Evolutionary conservation across 164 flowering plant genomes (phyloP), one percentile per base, ranked within the genome.

Genomic region (Cinnamomum chago): DNA sequence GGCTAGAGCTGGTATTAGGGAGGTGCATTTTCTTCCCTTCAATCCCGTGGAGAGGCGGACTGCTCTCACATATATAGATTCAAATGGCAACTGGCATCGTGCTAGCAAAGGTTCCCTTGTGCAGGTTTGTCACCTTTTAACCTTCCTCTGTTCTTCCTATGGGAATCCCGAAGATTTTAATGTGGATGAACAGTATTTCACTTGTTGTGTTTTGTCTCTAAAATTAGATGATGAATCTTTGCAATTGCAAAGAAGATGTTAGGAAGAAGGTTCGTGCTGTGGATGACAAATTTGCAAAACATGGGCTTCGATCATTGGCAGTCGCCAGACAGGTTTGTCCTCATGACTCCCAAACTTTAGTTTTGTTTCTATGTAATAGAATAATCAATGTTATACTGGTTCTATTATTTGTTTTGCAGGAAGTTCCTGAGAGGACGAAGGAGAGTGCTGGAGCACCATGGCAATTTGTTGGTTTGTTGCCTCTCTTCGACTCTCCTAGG

Each of bases 41-140:
- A 81, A 83, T 70, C 83, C 81, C 4, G 82, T 83, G 28, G 83
- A 83, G 62, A 81, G 81, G 77, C 72, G 85, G 58, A 83, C 85
- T 67, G 85, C 83, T 58, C 79, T 83, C 23, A 81, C 85, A 62
- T 83, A 83, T 22, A 77, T 81, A 70, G 85, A 83, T 11, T 4
- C 68, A 24, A 79, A 81, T 50, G 82, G 82, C n/a, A 81, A 24
- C 52, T 81, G 85, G 85, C 85, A 83, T 68, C 78, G 85, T 18
- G 83, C 83, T 27, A 83, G 83, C 77, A 83, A 81, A 70, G 85
- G 83, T 62, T 82, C 83, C n/a, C 85, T 82, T 67, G 83, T 76
- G 66, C 85, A 77, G 82, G 84, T 82, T 47, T 22, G 24, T 58
- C 62, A 35, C 7, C 18, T 50, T 68, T 73, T 47, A 12, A 1